Conservation (phyloP, 345 rosid genomes). For the Psidium friedrichsthalianum region DNA sequence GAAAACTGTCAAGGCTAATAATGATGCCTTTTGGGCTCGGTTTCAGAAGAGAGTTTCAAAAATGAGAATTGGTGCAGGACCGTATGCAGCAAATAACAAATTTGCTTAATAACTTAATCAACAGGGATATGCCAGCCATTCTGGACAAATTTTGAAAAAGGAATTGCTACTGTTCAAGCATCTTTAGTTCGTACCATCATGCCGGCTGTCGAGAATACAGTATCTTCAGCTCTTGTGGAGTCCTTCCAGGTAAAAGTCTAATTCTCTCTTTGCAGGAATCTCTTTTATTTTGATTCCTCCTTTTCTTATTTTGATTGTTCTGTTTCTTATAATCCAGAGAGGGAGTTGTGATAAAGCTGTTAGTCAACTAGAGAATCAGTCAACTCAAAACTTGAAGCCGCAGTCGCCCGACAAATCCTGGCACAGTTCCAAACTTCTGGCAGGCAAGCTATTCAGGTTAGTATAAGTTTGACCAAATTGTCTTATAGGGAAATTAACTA, state of each 20-base stretch:
- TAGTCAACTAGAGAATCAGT: conserved; percentile 78
- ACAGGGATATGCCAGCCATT: conserved; percentile 46
- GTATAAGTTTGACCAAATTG: neutral
- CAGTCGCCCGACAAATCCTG: conserved; percentile 76
- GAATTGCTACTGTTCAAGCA: conserved; percentile 51
- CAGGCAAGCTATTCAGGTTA: conserved; percentile 87
- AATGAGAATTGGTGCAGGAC: conserved; percentile 51
- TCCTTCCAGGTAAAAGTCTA: conserved; percentile 69
- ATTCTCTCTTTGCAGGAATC: neutral
- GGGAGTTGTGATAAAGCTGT: conserved; percentile 87
- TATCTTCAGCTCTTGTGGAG: conserved; percentile 55
- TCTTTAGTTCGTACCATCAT: conserved; percentile 38
- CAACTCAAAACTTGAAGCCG: conserved; percentile 67
- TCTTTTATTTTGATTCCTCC: neutral
- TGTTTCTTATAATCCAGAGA: conserved; percentile 36
- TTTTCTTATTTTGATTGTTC: conserved; percentile 1
- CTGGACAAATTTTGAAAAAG: conserved; percentile 65
- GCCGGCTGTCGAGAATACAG: conserved; percentile 57
- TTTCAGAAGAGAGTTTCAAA: conserved; percentile 64
- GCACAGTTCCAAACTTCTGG: conserved; percentile 93
- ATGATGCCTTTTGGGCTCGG: conserved; percentile 76
- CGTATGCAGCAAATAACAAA: conserved; percentile 47
- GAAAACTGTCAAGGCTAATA: conserved; percentile 57
- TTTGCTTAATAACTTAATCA: conserved; percentile 38
- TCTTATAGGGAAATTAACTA: neutral